These are phyloP conservation scores for Monilinia laxa DNA, from an alignment of 2,329 filamentous ascomycete genomes.

Conservation along the genomic window DNA sequence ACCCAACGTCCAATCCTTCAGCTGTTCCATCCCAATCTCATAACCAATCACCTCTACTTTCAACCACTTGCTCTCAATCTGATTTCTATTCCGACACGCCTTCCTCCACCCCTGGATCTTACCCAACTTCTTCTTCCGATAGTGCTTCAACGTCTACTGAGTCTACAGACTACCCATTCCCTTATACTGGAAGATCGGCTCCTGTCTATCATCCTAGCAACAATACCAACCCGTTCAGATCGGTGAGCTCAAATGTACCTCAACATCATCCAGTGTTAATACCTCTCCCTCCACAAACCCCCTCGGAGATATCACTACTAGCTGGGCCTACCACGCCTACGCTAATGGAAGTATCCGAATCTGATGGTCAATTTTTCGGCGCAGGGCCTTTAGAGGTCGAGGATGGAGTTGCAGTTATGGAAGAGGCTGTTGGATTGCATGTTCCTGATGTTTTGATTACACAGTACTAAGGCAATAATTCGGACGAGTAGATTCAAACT, in stretches of 20 bases:
- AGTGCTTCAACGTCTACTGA: not conserved
- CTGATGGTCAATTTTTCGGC: conserved; percentile 41
- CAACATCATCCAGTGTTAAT: conserved; percentile 10
- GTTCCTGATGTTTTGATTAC: conserved; percentile 47
- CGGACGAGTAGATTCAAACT: not conserved
- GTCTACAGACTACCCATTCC: not conserved
- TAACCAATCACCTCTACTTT: not conserved
- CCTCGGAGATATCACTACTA: conserved; percentile 23
- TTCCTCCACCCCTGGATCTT: conserved; percentile 6
- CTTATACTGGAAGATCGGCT: not conserved
- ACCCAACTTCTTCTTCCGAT: conserved; percentile 15
- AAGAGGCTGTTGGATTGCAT: conserved; percentile 54
- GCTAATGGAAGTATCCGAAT: conserved; percentile 40
- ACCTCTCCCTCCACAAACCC: conserved; percentile 25
- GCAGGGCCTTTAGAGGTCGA: conserved; percentile 49
- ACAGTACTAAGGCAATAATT: conserved; percentile 25
- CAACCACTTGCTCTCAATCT: not conserved
- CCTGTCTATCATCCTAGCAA: not conserved
- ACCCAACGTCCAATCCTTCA: not conserved
- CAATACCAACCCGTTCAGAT: not conserved
- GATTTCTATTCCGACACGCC: not conserved
- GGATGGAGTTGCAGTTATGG: conserved; percentile 55
- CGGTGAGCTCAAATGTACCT: not conserved
- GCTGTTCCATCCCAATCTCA: not conserved
- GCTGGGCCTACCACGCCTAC: conserved; percentile 25